Base-by-base conservation (phyloP, 805 yeast genomes). In the Barnettozyma sp. region DNA sequence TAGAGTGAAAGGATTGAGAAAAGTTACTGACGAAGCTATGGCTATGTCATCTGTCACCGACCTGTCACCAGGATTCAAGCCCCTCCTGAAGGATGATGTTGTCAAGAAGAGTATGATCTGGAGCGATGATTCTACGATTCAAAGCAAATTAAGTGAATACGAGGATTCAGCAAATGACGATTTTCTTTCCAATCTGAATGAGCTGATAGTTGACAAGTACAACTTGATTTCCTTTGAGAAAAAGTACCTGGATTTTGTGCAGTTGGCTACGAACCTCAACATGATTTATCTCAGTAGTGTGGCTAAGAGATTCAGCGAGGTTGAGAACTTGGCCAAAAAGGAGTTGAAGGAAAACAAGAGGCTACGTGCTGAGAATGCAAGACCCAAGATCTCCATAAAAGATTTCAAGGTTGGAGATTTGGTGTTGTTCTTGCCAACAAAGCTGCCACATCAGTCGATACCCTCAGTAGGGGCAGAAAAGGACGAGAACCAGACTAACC, bases 271-370 rank as follows among this genome's bases (percentile, higher is more conserved):
- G 6, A 50, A 52, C 34, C 39, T 65, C 14, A 59, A 57, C 27
- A 36, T 24, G 30, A 40, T 32, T 30, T 62, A 56, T 32, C 60
- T 63, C 24, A 55, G 60, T 11, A 62, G 73, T 11, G 73, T 87
- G 3, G 69, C 78, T 25, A 77, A 81, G 52, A 65, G 98, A 40
- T 88, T 92, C 50, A 75, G 72, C 37, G 97, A 90, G 52, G 94
- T 90, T 34, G 97, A 92, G 55, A 74, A 80, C 6, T 68, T 88
- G 48, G 97, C 97, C 2, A 78, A 92, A 50, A 82, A 76, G 51
- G 68, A 84, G 41, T 84, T 88, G 39, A 80, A 79, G 50, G 94
- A 84, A 46, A 78, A 73, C 46, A 72, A 70, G 42, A 51, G 56
- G 35, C 64, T 71, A 37, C 66, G 69, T 21, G 20, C 4, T 2